Percentiles rank a stretch among this genome's conserved stretches.
Evolutionary conservation across 768 basidiomycete genomes (phyloP).

Genomic region (Amanita jacksonii): DNA sequence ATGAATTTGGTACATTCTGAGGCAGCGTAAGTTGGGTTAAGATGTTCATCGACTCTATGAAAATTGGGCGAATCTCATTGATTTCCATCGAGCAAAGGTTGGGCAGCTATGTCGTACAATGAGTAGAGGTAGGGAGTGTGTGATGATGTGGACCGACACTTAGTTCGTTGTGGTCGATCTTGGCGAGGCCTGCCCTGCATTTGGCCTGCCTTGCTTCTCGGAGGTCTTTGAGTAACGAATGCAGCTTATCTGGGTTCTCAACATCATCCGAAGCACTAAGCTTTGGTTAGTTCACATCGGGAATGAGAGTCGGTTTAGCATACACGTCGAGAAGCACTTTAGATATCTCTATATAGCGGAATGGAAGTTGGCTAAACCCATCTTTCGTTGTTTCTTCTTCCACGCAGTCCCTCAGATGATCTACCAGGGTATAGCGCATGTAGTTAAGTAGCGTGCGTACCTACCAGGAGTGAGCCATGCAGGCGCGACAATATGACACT

Average conservation of each 20-base stretch:
- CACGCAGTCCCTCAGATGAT: constrained; percentile 70
- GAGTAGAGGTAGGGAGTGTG: no score
- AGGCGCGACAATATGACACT: constrained; percentile 88
- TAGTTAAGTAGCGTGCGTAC: constrained; percentile 33
- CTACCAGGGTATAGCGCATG: constrained; percentile 28
- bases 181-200: constrained; percentile 73
- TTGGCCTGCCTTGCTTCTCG: constrained; percentile 95
- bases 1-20: not conserved
- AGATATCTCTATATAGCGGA: constrained; percentile 83
- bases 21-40: constrained; percentile 4
- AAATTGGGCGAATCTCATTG: constrained; percentile 88
- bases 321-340: constrained; percentile 93
- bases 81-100: constrained; percentile 88
- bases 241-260: constrained; percentile 72
- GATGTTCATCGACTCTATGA: constrained; percentile 71
- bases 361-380: constrained; percentile 74
- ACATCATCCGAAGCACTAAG: constrained; percentile 85
- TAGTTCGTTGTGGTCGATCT: constrained; percentile 73
- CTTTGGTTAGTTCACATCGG: constrained; percentile 1
- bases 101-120: constrained; percentile 58
- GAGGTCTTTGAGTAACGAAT: constrained; percentile 85
- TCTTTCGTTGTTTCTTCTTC: constrained; percentile 63
- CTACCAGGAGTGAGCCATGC: constrained; percentile 69
- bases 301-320: constrained; percentile 18
- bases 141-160: constrained; percentile 59